Base-by-base conservation (phyloP, 176 grass and related monocot genomes). In the Urochloa ruziziensis region DNA sequence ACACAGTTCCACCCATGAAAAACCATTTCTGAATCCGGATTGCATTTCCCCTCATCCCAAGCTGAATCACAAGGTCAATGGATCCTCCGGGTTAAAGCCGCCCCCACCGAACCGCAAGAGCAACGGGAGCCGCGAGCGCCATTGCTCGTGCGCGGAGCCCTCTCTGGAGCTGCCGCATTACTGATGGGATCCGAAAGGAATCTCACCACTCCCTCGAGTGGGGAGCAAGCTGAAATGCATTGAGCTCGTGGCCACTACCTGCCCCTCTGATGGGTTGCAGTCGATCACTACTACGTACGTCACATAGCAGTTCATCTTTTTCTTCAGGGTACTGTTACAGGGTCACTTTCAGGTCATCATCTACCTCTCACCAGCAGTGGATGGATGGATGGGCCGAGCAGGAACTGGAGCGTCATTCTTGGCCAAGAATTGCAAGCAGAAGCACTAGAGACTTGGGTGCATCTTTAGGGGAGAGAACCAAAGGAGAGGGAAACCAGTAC, bases 161-260 rank as follows among this genome's bases (percentile, higher is more conserved):
- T 58, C 56, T 54, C 67, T 43, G 67, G 59, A 3, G 10, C 15
- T 60, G 72, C 30, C 51, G 18, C 48, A 74, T 68, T 74, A 18
- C 49, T 56, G 32, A 81, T 80, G 52, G 82, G 62, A 74, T 80
- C 39, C 30, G 1, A 56, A 74, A 81, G 77, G 77, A 85, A 80
- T 70, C 77, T 81, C 80, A 71, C 25, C 73, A 70, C 61, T 21
- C 82, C 52, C 54, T 68, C 7, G 25, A 91, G 93, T 93, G 93
- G 90, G 88, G 80, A 84, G 69, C 88, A 96, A 39, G 59, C 58
- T 69, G 80, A 88, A 86, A 82, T 70, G 90, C 85, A 71, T 68
- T 58, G 74, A 62, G 48, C 77, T 86, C 80, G 86, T 71, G 66
- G 40, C 85, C 84, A 84, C 90, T 53, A 89, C 61, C 54, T 72